A percentile compares a stretch with the other conserved stretches of the same genome.
Evolutionary conservation across 345 rosid species (phyloP).

Genomic region (Zanthoxylum bungeanum): DNA sequence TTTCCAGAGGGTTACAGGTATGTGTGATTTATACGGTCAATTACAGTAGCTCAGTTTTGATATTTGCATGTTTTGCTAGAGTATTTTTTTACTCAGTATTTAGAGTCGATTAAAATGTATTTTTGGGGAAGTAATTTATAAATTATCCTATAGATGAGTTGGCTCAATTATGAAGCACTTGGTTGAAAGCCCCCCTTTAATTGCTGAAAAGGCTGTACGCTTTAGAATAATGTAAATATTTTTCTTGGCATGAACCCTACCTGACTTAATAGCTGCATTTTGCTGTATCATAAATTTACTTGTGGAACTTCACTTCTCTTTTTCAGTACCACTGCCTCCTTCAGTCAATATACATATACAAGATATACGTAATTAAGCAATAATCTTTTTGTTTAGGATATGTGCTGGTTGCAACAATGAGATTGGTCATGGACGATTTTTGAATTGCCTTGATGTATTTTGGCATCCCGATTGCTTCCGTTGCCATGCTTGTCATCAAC

Average conservation of each 20-base stretch:
- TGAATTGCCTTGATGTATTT: constrained; percentile 72
- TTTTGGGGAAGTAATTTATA: neutral
- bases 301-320: neutral
- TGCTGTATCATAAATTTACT: neutral
- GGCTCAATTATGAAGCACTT: neutral
- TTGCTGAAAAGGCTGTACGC: neutral
- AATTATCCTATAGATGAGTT: neutral
- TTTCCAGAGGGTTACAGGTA: constrained; percentile 81
- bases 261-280: neutral
- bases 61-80: neutral
- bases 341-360: neutral
- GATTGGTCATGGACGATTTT: constrained; percentile 84
- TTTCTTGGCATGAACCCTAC: neutral
- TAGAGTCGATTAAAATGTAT: constrained; percentile 1
- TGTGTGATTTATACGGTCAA: constrained; percentile 5
- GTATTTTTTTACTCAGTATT: neutral
- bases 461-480: constrained; percentile 99
- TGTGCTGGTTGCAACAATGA: constrained; percentile 92
- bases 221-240: neutral
- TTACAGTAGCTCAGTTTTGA: neutral
- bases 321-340: neutral
- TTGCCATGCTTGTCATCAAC: constrained; percentile 73
- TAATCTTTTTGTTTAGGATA: constrained; percentile 45
- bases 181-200: neutral
- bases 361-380: constrained; percentile 11